Evolutionary conservation across 306 rosid species (phyloP).

Genomic region (Myrica gale): DNA sequence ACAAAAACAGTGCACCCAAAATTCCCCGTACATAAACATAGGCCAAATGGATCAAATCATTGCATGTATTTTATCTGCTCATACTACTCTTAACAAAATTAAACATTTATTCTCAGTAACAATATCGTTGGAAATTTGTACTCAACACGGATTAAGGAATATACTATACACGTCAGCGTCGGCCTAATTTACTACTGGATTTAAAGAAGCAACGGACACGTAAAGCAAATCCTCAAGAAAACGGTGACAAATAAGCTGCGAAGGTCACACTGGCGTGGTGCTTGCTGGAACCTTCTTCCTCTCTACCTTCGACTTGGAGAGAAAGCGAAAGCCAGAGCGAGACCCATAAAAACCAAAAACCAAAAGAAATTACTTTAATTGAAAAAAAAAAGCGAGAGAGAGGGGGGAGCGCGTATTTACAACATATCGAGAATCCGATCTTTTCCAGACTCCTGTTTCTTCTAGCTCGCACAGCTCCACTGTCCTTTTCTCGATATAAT

Average conservation of each 20-base stretch:
- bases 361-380: conserved; percentile 14
- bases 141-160: too few relatives aligned
- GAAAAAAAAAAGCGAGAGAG: not conserved
- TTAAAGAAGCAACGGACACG: not conserved
- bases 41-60: too few relatives aligned
- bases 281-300: not conserved
- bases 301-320: not conserved
- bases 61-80: too few relatives aligned
- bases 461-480: not conserved
- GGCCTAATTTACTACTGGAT: not conserved
- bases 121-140: too few relatives aligned
- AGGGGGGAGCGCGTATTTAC: not conserved
- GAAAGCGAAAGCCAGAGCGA: not conserved
- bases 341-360: not conserved
- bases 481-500: not conserved
- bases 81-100: too few relatives aligned
- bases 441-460: not conserved
- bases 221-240: not conserved
- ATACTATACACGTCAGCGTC: not conserved
- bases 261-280: not conserved
- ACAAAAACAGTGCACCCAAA: too few relatives aligned
- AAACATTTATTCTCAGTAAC: too few relatives aligned
- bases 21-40: too few relatives aligned
- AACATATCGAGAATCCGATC: not conserved
- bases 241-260: too few relatives aligned